These are phyloP conservation scores for Vanrija pseudolonga DNA, from an alignment of 1,284 basidiomycete genomes.

Conservation along the genomic window DNA sequence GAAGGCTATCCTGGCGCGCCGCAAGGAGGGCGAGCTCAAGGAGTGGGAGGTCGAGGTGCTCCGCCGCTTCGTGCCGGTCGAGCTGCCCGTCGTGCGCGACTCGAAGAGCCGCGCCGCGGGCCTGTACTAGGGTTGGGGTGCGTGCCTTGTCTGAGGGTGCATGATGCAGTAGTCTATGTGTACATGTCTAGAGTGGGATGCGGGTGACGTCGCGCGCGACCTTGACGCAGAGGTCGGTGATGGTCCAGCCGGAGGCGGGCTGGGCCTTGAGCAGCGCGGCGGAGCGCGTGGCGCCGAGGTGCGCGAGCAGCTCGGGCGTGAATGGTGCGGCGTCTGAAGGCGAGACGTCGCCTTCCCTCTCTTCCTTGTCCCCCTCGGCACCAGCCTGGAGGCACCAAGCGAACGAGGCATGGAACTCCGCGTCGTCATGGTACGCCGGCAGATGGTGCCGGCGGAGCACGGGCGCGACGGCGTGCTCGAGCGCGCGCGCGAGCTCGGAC, in stretches of 20 bases:
- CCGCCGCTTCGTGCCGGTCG: slow-evolving; percentile 37
- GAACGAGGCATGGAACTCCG: slow-evolving; percentile 47
- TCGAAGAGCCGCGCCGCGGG: slow-evolving; percentile 6
- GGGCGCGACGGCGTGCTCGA: slow-evolving; percentile 30
- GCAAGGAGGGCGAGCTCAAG: slow-evolving; percentile 23
- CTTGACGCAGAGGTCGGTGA: slow-evolving; percentile 30
- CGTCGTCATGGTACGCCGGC: slow-evolving; percentile 39
- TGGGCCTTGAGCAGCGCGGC: slow-evolving; percentile 20
- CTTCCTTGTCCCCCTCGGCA: too few relatives aligned
- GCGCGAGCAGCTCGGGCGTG: neutral
- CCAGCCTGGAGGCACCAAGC: slow-evolving; percentile 35
- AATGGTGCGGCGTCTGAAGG: neutral
- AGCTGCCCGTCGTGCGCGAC: slow-evolving; percentile 25
- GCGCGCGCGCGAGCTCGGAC: slow-evolving; percentile 23
- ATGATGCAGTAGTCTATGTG: neutral
- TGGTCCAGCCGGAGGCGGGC: slow-evolving; percentile 32
- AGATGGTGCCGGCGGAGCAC: slow-evolving; percentile 32
- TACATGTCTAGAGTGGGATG: slow-evolving; percentile 7
- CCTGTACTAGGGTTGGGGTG: neutral
- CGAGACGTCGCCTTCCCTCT: neutral
- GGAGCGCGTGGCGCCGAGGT: slow-evolving; percentile 6
- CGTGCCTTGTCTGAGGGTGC: neutral
- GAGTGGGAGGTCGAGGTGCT: slow-evolving; percentile 48
- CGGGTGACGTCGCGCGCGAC: slow-evolving; percentile 30
- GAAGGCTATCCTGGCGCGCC: slow-evolving; percentile 58